phyloP scores from a whole-genome alignment of 768 basidiomycete genomes.

The Collybia mongolica region DNA sequence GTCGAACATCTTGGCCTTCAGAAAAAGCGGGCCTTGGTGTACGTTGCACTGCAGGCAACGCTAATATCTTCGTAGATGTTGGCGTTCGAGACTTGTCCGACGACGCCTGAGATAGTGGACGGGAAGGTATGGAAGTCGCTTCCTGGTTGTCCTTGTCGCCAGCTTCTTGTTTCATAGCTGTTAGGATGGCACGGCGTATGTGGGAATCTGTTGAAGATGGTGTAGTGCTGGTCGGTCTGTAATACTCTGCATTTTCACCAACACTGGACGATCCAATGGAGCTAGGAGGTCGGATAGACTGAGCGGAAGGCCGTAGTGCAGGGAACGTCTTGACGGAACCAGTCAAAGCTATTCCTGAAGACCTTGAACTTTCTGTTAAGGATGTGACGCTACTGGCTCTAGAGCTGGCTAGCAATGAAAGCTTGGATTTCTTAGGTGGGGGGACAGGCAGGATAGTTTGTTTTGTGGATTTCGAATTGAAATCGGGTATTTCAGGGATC shows the following conservation, averaged over 20 bases:
- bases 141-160: slow-evolving; percentile 30
- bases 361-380: slow-evolving; percentile 51
- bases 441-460: slow-evolving; percentile 5
- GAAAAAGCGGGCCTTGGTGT: slow-evolving; percentile 21
- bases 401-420: slow-evolving; percentile 68
- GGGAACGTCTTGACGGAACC: slow-evolving; percentile 76
- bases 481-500: slow-evolving; percentile 57
- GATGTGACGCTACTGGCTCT: slow-evolving; percentile 47
- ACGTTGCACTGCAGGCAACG: slow-evolving; percentile 2
- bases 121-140: slow-evolving; percentile 15
- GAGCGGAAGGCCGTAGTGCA: slow-evolving; percentile 61
- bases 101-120: slow-evolving; percentile 15
- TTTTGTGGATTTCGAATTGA: slow-evolving; percentile 41
- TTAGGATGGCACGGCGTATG: slow-evolving; percentile 63
- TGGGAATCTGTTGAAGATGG: slow-evolving; percentile 56
- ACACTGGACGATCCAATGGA: slow-evolving; percentile 26
- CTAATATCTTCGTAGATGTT: slow-evolving; percentile 11
- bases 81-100: slow-evolving; percentile 20
- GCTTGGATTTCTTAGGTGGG: slow-evolving; percentile 57
- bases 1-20: slow-evolving; percentile 30
- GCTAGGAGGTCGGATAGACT: slow-evolving; percentile 44
- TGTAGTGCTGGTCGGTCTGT: slow-evolving; percentile 14
- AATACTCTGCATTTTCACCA: slow-evolving; percentile 17
- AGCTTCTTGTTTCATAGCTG: slow-evolving; percentile 64
- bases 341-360: slow-evolving; percentile 50